Conservation (phyloP, 2,329 filamentous ascomycete species). For the Gliomastix tumulicola region DNA sequence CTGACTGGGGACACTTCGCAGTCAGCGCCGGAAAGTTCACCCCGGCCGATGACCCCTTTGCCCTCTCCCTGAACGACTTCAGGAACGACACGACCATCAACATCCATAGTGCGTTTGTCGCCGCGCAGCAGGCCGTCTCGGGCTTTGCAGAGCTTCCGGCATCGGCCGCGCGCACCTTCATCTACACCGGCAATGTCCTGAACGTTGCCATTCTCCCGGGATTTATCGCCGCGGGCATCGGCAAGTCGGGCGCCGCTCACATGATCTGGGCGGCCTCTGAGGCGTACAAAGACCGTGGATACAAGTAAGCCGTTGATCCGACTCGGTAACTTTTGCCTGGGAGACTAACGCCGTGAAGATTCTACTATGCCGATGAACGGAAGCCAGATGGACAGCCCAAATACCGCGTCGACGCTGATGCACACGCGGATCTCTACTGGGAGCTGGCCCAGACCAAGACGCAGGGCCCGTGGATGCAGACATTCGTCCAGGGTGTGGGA, state of each 20-base stretch:
- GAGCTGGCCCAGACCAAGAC: conserved; percentile 27
- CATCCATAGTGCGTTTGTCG: conserved; percentile 19
- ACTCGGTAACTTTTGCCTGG: neutral
- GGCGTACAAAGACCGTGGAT: conserved; percentile 20
- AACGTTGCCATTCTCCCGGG: conserved; percentile 17
- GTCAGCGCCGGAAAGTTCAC: conserved; percentile 5
- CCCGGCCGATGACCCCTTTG: conserved; percentile 10
- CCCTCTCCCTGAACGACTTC: conserved; percentile 6
- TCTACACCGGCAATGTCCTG: conserved; percentile 34
- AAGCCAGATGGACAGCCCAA: conserved; percentile 26
- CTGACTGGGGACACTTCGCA: conserved; percentile 1
- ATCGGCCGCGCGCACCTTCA: conserved; percentile 26
- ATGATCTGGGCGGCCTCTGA: conserved; percentile 15
- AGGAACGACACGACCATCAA: conserved; percentile 8
- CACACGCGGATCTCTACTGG: conserved; percentile 30
- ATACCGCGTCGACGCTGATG: conserved; percentile 26
- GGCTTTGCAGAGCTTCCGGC: conserved; percentile 21
- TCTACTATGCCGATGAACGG: conserved; percentile 45
- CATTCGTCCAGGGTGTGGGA: conserved; percentile 33
- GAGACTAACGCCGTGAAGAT: conserved; percentile 22
- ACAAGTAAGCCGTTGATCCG: conserved; percentile 16
- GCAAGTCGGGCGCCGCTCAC: conserved; percentile 26
- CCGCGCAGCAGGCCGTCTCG: conserved; percentile 28
- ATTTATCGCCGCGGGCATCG: conserved; percentile 25
- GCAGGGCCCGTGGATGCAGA: conserved; percentile 38